Evolutionary conservation across 2,329 filamentous ascomycete species (phyloP).

Genomic region (Cladosporium halotolerans): DNA sequence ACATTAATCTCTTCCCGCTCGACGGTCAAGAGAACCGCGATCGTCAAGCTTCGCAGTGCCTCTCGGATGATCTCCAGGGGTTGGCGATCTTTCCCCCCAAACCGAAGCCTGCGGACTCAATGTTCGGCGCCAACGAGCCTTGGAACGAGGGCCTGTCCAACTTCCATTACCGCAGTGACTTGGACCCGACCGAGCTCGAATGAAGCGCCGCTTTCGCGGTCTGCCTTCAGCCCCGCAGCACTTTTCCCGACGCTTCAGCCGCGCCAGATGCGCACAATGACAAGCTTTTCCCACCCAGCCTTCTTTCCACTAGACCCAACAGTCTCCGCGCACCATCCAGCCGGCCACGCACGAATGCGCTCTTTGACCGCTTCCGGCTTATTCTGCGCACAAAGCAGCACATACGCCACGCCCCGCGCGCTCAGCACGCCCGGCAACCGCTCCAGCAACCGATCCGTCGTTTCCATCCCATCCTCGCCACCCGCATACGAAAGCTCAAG

Average conservation of each 20-base stretch:
- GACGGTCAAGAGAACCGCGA: conserved; percentile 4
- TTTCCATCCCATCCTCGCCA: conserved; percentile 87
- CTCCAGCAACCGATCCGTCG: conserved; percentile 71
- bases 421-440: conserved; percentile 60
- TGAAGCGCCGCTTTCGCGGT: neutral
- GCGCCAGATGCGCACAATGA: conserved; percentile 80
- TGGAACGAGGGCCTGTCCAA: conserved; percentile 30
- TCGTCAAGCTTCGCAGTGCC: conserved; percentile 13
- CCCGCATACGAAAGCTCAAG: conserved; percentile 84
- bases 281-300: conserved; percentile 90
- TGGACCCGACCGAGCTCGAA: conserved; percentile 23
- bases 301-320: conserved; percentile 78
- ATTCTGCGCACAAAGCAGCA: conserved; percentile 87
- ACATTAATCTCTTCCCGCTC: conserved; percentile 41
- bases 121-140: conserved; percentile 24
- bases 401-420: conserved; percentile 71
- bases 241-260: neutral
- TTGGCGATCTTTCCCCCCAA: conserved; percentile 13
- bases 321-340: conserved; percentile 65
- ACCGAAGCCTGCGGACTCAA: conserved; percentile 20
- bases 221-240: neutral
- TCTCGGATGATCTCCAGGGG: conserved; percentile 19
- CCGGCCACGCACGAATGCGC: conserved; percentile 52
- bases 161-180: conserved; percentile 25
- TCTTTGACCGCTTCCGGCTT: conserved; percentile 67